Evolutionary conservation across 768 basidiomycete genomes (phyloP).

Genomic region (Boletus coccyginus): DNA sequence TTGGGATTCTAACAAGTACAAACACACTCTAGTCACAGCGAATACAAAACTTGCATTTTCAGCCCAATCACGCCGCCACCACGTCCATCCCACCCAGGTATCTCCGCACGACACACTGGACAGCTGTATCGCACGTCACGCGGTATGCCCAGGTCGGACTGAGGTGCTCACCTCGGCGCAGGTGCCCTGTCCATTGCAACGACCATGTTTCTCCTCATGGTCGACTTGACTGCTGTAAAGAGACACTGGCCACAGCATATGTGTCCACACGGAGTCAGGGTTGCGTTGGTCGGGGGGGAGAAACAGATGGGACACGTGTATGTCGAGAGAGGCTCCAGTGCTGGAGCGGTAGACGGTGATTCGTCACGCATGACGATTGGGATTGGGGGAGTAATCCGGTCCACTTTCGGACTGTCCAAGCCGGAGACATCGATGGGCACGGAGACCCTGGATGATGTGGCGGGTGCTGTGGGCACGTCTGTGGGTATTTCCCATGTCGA

Average conservation of each 20-base stretch:
- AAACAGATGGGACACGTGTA: constrained; percentile 83
- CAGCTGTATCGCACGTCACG: constrained; percentile 39
- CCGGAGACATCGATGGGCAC: constrained; percentile 5
- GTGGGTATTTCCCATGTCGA: constrained; percentile 24
- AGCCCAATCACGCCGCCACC: constrained; percentile 68
- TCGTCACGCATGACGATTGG: not conserved
- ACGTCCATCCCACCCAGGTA: constrained; percentile 68
- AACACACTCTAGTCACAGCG: constrained; percentile 17
- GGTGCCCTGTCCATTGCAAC: constrained; percentile 31
- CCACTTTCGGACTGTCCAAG: not conserved
- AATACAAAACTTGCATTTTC: constrained; percentile 37
- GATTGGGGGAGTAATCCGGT: not conserved
- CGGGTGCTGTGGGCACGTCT: not conserved
- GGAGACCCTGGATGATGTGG: not conserved
- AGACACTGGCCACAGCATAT: constrained; percentile 75
- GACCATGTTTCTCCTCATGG: constrained; percentile 47
- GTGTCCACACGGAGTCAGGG: constrained; percentile 79
- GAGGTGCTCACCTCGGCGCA: constrained; percentile 37
- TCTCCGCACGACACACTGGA: constrained; percentile 66
- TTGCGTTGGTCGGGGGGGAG: constrained; percentile 69
- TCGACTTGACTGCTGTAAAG: constrained; percentile 67
- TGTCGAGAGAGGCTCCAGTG: constrained; percentile 42
- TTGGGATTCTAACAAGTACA: constrained; percentile 22
- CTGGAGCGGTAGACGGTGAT: not conserved
- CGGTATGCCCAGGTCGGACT: not conserved